Evolutionary conservation across 2,329 filamentous ascomycete genomes (phyloP).

Genomic region (Trichophyton equinum): DNA sequence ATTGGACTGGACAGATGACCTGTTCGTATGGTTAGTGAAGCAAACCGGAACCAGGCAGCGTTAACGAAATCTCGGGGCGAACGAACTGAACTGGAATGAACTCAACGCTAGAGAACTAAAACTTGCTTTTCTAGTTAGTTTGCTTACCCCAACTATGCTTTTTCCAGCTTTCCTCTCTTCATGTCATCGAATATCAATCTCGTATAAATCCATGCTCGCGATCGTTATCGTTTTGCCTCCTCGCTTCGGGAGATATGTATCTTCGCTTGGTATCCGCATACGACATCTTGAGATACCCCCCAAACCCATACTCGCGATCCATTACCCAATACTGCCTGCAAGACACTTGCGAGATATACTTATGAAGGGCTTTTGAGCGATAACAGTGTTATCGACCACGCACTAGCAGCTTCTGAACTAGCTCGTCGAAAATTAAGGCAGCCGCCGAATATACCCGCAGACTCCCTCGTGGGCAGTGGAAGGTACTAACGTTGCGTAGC

Average conservation of each 20-base stretch:
- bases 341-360: not conserved
- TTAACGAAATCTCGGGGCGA: not conserved
- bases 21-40: not conserved
- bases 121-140: too few relatives aligned
- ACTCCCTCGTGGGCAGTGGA: not conserved
- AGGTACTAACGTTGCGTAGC: not conserved
- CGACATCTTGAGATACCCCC: not conserved
- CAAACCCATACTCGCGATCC: too few relatives aligned
- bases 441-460: conserved; percentile 1
- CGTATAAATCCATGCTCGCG: not conserved
- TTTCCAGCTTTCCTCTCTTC: not conserved
- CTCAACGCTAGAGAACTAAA: too few relatives aligned
- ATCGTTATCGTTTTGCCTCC: not conserved
- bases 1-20: not conserved
- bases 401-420: not conserved
- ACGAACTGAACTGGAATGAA: too few relatives aligned
- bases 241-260: not conserved
- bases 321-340: not conserved
- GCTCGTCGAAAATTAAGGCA: not conserved
- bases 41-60: not conserved
- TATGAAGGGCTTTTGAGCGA: not conserved
- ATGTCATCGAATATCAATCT: conserved; percentile 1
- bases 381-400: not conserved
- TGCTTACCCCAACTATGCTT: not conserved
- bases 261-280: not conserved